Evolutionary conservation across 108 stramenopile species (phyloP), one percentile per base, ranked within the genome.

Genomic region (Skeletonema potamos): DNA sequence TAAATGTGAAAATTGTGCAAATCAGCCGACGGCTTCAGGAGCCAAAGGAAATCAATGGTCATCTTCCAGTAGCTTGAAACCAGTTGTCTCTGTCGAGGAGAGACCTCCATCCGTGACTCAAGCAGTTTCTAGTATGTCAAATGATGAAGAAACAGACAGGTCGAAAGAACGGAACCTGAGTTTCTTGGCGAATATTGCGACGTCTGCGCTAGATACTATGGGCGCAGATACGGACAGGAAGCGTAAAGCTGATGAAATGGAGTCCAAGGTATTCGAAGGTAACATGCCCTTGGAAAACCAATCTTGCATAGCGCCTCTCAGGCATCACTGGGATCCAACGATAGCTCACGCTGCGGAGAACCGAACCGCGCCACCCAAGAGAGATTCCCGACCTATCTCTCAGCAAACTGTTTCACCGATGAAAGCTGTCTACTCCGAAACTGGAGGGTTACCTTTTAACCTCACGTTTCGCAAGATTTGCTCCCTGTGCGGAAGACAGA

Each of bases 381-480:
- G 39, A 51, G 4, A 20, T 7, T 6, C 22, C 8, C 18, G 20
- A 6, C 44, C 44, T 20, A 6, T 46, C 17, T 46, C 44, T 20
- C 44, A 46, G 22, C 68, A 74, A 70, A n/a, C 55, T 63, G 48
- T 41, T 30, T 39, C 22, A 27, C 26, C 59, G 62, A 69, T 57
- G 26, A 24, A 84, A n/a, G 72, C 51, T 11, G 73, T 64, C 27
- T 54, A 59, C 29, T 62, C 62, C 18, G 79, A 65, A 58, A 44
- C 27, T 18, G 27, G 24, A 58, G 82, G 82, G 15, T 70, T 92
- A 15, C 92, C 92, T 33, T 83, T 85, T 54, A 72, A 86, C 9
- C 76, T 93, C 36, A 84, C 87, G 22, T 93, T 85, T 67, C 89
- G 92, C 41, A 93, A 93, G 72, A 86, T 93, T 29, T 93, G 92